These are phyloP conservation scores for Areca catechu DNA, from an alignment of 176 grass and related monocot species.

Conservation along the genomic window DNA sequence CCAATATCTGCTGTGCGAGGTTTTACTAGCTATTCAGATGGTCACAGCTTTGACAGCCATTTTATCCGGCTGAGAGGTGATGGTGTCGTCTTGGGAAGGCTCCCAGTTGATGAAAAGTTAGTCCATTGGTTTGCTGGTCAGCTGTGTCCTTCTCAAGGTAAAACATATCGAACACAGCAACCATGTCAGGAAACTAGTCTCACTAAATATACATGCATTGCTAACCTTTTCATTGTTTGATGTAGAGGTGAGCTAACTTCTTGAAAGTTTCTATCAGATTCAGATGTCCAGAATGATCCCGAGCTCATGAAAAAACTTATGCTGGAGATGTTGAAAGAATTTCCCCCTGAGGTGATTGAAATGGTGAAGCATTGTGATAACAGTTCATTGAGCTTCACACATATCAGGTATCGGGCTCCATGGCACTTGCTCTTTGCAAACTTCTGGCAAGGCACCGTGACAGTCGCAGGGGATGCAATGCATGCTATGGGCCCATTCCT, in stretches of 20 bases:
- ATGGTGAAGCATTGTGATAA: constrained; percentile 23
- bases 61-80: constrained; percentile 1
- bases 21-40: constrained; percentile 14
- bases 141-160: constrained; percentile 4
- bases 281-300: neutral
- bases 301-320: constrained; percentile 1
- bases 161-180: neutral
- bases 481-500: constrained; percentile 46
- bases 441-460: constrained; percentile 26
- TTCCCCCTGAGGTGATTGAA: constrained; percentile 17
- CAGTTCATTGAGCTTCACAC: constrained; percentile 14
- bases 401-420: constrained; percentile 22
- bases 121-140: constrained; percentile 5
- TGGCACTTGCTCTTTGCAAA: constrained; percentile 26
- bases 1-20: constrained; percentile 19
- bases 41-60: constrained; percentile 5
- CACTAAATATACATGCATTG: too few relatives aligned
- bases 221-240: too few relatives aligned
- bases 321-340: constrained; percentile 7
- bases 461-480: constrained; percentile 50
- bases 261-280: neutral
- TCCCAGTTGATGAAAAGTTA: constrained; percentile 27
- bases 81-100: neutral
- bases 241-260: neutral
- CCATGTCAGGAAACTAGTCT: too few relatives aligned